A percentile compares a stretch with the other conserved stretches of the same genome.
Evolutionary conservation across 768 basidiomycete genomes (phyloP).

Genomic region (Mrakia hoshinonis): DNA sequence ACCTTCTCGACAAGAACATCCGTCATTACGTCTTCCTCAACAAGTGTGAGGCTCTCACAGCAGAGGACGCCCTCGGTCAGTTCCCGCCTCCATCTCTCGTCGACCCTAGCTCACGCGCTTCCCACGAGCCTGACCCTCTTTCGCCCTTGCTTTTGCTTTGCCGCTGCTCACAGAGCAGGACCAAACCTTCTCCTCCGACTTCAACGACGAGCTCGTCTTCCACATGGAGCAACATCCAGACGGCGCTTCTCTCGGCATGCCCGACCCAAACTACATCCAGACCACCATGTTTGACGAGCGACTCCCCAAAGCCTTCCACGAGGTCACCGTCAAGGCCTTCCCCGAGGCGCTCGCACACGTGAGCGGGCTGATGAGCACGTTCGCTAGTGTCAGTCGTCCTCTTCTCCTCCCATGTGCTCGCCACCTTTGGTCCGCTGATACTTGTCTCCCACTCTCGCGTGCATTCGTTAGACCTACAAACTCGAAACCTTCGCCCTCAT

Average conservation of each 20-base stretch:
- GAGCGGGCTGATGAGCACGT: not conserved
- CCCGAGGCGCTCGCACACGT: constrained; percentile 4
- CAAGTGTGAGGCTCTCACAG: constrained; percentile 14
- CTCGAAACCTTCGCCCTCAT: constrained; percentile 10
- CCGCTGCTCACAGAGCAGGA: not conserved
- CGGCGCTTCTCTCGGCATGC: not conserved
- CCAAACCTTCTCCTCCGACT: constrained; percentile 9
- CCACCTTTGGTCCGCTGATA: not conserved
- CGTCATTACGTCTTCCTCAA: constrained; percentile 12
- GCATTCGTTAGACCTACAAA: not conserved
- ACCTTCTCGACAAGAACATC: constrained; percentile 12
- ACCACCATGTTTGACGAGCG: constrained; percentile 12
- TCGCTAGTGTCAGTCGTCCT: not conserved
- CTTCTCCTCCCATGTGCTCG: not conserved
- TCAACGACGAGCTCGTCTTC: constrained; percentile 8
- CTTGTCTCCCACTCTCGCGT: not conserved
- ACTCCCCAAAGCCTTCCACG: constrained; percentile 2
- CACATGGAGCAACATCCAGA: constrained; percentile 8
- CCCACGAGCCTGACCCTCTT: not conserved
- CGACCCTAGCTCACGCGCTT: not conserved
- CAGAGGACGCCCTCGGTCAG: constrained; percentile 5
- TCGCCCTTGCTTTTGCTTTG: not conserved
- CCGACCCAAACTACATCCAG: constrained; percentile 6
- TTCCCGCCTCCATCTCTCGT: not conserved
- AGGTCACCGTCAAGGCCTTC: constrained; percentile 5